Evolutionary conservation across 306 rosid genomes (phyloP).

Genomic region (Cucurbita maxima): DNA sequence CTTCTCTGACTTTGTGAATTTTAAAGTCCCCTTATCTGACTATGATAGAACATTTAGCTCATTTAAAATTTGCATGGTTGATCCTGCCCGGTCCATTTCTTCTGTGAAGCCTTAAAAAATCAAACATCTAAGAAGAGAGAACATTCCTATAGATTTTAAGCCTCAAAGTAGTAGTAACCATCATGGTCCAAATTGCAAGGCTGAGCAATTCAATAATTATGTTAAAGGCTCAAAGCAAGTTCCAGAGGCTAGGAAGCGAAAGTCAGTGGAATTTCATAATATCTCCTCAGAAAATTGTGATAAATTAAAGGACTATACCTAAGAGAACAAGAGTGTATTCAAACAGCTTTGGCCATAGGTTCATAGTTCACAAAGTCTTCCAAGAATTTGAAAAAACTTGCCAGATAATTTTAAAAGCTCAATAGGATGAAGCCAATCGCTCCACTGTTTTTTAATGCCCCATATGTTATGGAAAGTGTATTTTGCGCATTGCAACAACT

Average conservation of each 20-base stretch:
- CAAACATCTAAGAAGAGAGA: slow-evolving; percentile 44
- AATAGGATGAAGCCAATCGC: slow-evolving; percentile 22
- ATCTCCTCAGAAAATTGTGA: slow-evolving; percentile 23
- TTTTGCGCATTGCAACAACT: slow-evolving; percentile 39
- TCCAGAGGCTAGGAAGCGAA: slow-evolving; percentile 27
- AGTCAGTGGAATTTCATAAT: slow-evolving; percentile 21
- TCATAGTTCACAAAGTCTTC: slow-evolving; percentile 16
- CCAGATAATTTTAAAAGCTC: slow-evolving; percentile 31
- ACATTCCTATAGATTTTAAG: slow-evolving; percentile 30
- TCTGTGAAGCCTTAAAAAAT: slow-evolving; percentile 43
- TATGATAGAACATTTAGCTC: slow-evolving; percentile 42
- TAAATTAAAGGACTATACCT: slow-evolving; percentile 22
- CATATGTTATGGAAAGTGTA: slow-evolving; percentile 42
- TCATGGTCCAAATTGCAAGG: slow-evolving; percentile 41
- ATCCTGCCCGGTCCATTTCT: slow-evolving; percentile 35
- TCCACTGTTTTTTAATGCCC: slow-evolving; percentile 24
- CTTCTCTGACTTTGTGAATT: slow-evolving; percentile 49
- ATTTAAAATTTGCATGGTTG: slow-evolving; percentile 48
- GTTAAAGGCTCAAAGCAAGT: slow-evolving; percentile 31
- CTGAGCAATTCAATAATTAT: slow-evolving; percentile 22
- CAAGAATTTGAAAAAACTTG: slow-evolving; percentile 30
- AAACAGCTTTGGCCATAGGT: slow-evolving; percentile 23
- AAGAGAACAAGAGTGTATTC: slow-evolving; percentile 33
- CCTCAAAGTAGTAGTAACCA: slow-evolving; percentile 15
- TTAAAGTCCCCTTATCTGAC: slow-evolving; percentile 51